Base-by-base conservation (phyloP, 2,329 filamentous ascomycete genomes). In the Fusarium coicis region DNA sequence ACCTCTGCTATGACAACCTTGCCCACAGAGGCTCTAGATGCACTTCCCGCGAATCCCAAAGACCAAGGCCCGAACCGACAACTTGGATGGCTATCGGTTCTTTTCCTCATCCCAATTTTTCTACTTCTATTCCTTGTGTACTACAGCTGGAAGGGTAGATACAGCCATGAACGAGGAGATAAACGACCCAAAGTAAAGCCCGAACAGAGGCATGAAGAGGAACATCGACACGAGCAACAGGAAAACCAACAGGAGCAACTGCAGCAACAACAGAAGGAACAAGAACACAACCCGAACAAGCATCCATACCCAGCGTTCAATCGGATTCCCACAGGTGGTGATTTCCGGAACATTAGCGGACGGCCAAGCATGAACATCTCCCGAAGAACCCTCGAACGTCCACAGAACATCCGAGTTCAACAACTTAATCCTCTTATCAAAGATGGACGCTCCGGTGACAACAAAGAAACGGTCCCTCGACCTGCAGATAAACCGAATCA, bases 251-350 rank as follows among this genome's bases (percentile, higher is more conserved):
- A 8, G 30, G 15, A 50, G 14, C 30, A 50, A 16, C 30, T 18
- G 16, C 26, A 8, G 30, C 21, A 50, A 23, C 21, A 50, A 19
- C 30, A 50, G 16, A 21, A 23, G n/a, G n/a, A 36, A 21, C 23
- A 26, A 6, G 30, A 34, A 50, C n/a, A 7, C 8, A 4, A 10
- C 2, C 0, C 4, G 3, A 34, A 34, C 16, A 14, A 10, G 1
- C 5, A 3, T 50, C 8, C 16, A 6, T 23, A 23, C 11, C 11
- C 26, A 26, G 4, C 26, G 26, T 26, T 26, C 26, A 26, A 26
- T 26, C 26, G 26, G 26, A 26, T 26, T 26, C 26, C 26, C 26
- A 26, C 26, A 26, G 26, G 26, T 26, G 26, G 26, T 26, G 26
- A 26, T 26, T 26, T 26, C 26, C 26, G 26, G 26, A 26, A 26